These are phyloP conservation scores for Emergomyces orientalis DNA, from an alignment of 2,329 filamentous ascomycete species.

Conservation along the genomic window DNA sequence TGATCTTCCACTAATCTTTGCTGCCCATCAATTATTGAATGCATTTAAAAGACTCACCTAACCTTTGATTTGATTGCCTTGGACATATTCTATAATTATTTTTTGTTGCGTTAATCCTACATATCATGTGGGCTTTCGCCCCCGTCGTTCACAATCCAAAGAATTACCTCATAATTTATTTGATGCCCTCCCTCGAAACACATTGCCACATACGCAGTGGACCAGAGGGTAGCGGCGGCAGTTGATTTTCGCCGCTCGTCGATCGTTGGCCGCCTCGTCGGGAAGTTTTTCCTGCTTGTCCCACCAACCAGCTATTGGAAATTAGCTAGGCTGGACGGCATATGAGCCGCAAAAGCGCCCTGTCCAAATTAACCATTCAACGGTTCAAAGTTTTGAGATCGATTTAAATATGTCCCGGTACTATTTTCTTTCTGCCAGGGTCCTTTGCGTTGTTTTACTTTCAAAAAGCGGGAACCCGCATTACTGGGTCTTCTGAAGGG, in stretches of 20 bases:
- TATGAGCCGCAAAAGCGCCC: not conserved
- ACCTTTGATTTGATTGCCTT: not conserved
- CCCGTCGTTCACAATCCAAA: not conserved
- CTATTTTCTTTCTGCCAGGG: not conserved
- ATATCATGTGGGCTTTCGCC: not conserved
- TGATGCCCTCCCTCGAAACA: not conserved
- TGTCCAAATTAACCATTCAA: not conserved
- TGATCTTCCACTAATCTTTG: not conserved
- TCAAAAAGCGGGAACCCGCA: not conserved
- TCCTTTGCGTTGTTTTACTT: not conserved
- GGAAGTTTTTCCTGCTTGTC: not conserved
- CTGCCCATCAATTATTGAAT: not conserved
- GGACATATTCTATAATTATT: not conserved
- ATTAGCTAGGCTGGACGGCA: not conserved
- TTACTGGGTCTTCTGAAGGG: not conserved
- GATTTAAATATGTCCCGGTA: not conserved
- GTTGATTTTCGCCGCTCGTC: not conserved
- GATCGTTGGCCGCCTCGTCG: not conserved
- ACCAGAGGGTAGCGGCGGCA: not conserved
- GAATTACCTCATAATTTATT: not conserved
- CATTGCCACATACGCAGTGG: not conserved
- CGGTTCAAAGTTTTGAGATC: not conserved
- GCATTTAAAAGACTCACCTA: not conserved
- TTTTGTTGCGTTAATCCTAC: not conserved
- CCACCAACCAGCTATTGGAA: not conserved